Conservation (phyloP, 331 rosid genomes). For the Arachis monticola region DNA sequence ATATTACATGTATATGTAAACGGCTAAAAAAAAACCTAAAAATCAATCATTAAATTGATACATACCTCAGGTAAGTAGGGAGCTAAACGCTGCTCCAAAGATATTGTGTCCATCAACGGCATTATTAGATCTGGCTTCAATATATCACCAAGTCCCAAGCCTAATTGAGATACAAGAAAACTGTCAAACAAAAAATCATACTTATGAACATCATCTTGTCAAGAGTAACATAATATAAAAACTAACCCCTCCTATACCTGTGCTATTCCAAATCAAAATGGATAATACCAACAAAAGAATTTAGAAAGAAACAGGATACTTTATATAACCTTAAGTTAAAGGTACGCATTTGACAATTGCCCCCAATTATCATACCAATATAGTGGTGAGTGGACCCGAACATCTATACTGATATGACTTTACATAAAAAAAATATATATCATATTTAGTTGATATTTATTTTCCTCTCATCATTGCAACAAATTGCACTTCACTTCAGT, state of each 20-base stretch:
- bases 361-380: background rate
- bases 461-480: background rate
- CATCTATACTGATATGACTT: background rate
- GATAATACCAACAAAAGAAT: slow-evolving; percentile 7
- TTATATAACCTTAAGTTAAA: background rate
- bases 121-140: slow-evolving; percentile 86
- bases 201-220: background rate
- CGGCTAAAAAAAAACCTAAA: background rate
- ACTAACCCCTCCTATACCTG: slow-evolving; percentile 5
- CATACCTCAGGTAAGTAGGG: slow-evolving; percentile 90
- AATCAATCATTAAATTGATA: slow-evolving; percentile 32
- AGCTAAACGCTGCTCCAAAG: slow-evolving; percentile 73
- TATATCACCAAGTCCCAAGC: slow-evolving; percentile 83
- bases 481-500: slow-evolving; percentile 2
- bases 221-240: background rate
- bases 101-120: slow-evolving; percentile 82
- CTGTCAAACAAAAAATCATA: background rate
- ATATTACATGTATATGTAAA: slow-evolving; percentile 15
- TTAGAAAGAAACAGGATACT: slow-evolving; percentile 19
- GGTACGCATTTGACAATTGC: background rate
- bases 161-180: slow-evolving; percentile 47
- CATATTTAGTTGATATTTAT: background rate
- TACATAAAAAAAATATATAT: background rate
- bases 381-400: slow-evolving; percentile 6
- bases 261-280: slow-evolving; percentile 20